A percentile compares a stretch with the other conserved stretches of the same genome.
Evolutionary conservation across 2,329 filamentous ascomycete species (phyloP).

Genomic region (Microsporum ferrugineum): DNA sequence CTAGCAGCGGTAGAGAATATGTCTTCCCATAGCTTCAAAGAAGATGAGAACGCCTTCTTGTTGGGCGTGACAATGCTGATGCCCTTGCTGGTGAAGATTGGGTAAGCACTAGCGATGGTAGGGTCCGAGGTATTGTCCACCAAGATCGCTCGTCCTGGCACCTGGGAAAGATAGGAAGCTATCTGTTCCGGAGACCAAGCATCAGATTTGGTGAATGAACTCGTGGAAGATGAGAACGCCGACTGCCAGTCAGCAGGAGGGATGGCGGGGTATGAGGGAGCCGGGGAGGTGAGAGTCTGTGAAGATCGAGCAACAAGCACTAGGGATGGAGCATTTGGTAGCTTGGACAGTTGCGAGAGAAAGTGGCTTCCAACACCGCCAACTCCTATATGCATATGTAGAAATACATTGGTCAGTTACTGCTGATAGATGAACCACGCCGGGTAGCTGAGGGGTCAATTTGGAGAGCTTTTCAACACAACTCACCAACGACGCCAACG

Average conservation of each 20-base stretch:
- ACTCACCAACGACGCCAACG: slow-evolving; percentile 33
- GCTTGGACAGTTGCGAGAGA: slow-evolving; percentile 64
- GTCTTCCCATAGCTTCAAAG: slow-evolving; percentile 68
- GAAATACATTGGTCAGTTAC: slow-evolving; percentile 1
- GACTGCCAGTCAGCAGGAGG: slow-evolving; percentile 46
- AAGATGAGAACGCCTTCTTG: slow-evolving; percentile 92
- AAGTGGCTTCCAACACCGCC: slow-evolving; percentile 91
- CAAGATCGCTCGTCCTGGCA: slow-evolving; percentile 67
- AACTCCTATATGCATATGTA: slow-evolving; percentile 48
- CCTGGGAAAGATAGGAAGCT: slow-evolving; percentile 63
- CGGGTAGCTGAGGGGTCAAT: neutral
- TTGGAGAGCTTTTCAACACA: neutral
- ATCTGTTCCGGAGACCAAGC: slow-evolving; percentile 55
- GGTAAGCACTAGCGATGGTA: slow-evolving; percentile 72
- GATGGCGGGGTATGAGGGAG: slow-evolving; percentile 54
- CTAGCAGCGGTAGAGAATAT: slow-evolving; percentile 64
- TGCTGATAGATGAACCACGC: neutral
- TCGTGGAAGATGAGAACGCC: slow-evolving; percentile 51
- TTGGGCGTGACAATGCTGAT: slow-evolving; percentile 93
- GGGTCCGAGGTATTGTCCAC: slow-evolving; percentile 95
- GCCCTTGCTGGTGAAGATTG: slow-evolving; percentile 64
- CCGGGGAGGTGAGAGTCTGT: slow-evolving; percentile 63
- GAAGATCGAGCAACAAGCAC: slow-evolving; percentile 78
- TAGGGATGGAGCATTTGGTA: slow-evolving; percentile 60
- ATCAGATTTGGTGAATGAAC: slow-evolving; percentile 42